Conservation (phyloP, 495 filamentous ascomycete species). For the Neurospora sp. region DNA sequence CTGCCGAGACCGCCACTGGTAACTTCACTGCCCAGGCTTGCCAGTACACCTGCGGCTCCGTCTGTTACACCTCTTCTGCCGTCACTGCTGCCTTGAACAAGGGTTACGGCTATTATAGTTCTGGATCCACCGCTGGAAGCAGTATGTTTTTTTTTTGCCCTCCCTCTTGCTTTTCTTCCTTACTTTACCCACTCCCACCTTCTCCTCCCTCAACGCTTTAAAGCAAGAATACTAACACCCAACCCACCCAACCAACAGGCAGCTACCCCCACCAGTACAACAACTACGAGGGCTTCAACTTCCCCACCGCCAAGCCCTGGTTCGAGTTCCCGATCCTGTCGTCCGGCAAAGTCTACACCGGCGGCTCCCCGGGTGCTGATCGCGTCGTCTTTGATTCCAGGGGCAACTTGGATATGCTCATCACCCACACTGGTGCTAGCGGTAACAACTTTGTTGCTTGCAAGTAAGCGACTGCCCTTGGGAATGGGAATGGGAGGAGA, state of each 20-base stretch:
- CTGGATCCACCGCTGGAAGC: conserved; percentile 30
- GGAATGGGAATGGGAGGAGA: background rate
- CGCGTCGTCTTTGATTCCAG: conserved; percentile 55
- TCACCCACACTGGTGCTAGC: conserved; percentile 61
- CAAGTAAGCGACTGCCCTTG: background rate
- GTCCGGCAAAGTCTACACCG: conserved; percentile 41
- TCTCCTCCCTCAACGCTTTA: background rate
- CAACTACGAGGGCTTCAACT: conserved; percentile 63
- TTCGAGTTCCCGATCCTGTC: conserved; percentile 63
- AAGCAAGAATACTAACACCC: background rate
- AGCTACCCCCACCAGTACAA: conserved; percentile 64
- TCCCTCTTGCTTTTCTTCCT: background rate
- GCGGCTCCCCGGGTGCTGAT: conserved; percentile 59
- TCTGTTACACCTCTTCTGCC: conserved; percentile 27
- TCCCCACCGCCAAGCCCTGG: conserved; percentile 46
- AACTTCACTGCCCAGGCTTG: conserved; percentile 21
- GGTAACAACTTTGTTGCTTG: conserved; percentile 57
- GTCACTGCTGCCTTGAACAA: conserved; percentile 40
- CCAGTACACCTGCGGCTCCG: conserved; percentile 25
- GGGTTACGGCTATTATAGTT: conserved; percentile 38
- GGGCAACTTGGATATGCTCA: conserved; percentile 45
- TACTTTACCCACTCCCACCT: background rate
- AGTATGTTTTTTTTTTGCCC: conserved; percentile 19
- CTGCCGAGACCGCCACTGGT: conserved; percentile 11
- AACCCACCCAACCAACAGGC: conserved; percentile 14